phyloP scores from a whole-genome alignment of 2,329 filamentous ascomycete genomes.

The Orbilia ellipsospora region DNA sequence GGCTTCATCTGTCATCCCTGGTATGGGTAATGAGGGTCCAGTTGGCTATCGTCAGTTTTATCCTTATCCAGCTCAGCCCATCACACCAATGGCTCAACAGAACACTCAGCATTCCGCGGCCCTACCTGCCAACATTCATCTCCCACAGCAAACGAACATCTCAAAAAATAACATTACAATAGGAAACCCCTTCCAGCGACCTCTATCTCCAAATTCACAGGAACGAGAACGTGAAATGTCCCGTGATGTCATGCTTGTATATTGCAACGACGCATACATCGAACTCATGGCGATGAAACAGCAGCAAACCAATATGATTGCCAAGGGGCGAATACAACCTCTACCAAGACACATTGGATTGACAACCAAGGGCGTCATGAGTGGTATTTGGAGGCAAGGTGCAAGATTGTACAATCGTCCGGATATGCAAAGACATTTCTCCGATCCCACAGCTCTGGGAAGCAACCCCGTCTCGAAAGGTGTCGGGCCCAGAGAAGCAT shows the following conservation, averaged over 20 bases:
- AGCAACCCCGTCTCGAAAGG: conserved; percentile 19
- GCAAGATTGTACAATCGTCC: conserved; percentile 43
- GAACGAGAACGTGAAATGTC: conserved; percentile 45
- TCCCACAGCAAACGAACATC: conserved; percentile 39
- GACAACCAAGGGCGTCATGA: conserved; percentile 41
- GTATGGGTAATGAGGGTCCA: conserved; percentile 19
- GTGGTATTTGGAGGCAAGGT: conserved; percentile 46
- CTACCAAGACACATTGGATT: conserved; percentile 46
- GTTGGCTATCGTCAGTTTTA: conserved; percentile 31
- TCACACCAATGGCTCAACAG: conserved; percentile 1
- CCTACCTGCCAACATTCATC: conserved; percentile 24
- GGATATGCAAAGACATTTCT: conserved; percentile 47
- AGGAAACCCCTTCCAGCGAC: conserved; percentile 48
- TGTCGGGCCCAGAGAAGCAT: conserved; percentile 35
- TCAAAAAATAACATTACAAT: conserved; percentile 22
- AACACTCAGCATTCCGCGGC: background rate
- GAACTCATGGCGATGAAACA: conserved; percentile 52
- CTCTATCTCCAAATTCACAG: conserved; percentile 24
- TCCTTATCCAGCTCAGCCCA: conserved; percentile 29
- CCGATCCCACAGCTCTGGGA: conserved; percentile 28
- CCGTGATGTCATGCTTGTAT: conserved; percentile 46
- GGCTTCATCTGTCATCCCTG: conserved; percentile 32
- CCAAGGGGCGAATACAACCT: conserved; percentile 46
- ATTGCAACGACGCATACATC: conserved; percentile 50
- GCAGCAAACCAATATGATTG: conserved; percentile 40